phyloP scores from a whole-genome alignment of 2,329 filamentous ascomycete genomes.

The Diaporthe longicolla region DNA sequence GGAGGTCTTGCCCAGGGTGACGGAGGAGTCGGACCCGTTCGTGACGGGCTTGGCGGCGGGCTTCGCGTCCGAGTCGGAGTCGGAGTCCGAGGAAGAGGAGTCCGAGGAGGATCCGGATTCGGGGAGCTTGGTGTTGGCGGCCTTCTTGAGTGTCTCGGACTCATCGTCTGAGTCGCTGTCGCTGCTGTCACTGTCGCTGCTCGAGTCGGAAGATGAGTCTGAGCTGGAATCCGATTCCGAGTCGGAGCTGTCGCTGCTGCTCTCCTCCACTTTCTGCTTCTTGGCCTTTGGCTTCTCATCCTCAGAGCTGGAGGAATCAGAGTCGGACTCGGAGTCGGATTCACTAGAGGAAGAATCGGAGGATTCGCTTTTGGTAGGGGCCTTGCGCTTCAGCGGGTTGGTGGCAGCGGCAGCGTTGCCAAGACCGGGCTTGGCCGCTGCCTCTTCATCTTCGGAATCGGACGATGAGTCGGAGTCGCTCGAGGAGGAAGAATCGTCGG shows the following conservation, averaged over 20 bases:
- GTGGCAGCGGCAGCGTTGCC: slow-evolving; percentile 45
- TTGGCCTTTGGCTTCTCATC: slow-evolving; percentile 64
- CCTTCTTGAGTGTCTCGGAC: slow-evolving; percentile 44
- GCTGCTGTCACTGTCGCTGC: slow-evolving; percentile 47
- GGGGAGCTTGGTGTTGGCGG: slow-evolving; percentile 49
- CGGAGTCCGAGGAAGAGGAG: slow-evolving; percentile 60
- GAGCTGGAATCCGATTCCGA: slow-evolving; percentile 49
- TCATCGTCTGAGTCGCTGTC: slow-evolving; percentile 40
- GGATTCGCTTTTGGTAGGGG: slow-evolving; percentile 57
- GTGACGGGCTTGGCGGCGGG: slow-evolving; percentile 45
- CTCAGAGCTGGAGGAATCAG: slow-evolving; percentile 59
- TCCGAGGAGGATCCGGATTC: slow-evolving; percentile 54
- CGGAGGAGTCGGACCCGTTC: slow-evolving; percentile 56
- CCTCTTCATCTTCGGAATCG: slow-evolving; percentile 45
- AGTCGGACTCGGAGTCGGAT: slow-evolving; percentile 52
- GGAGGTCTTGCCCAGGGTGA: slow-evolving; percentile 67
- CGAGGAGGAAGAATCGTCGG: slow-evolving; percentile 33
- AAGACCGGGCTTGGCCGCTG: slow-evolving; percentile 45
- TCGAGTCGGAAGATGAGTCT: slow-evolving; percentile 56
- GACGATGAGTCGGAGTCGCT: slow-evolving; percentile 29
- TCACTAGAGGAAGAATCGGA: slow-evolving; percentile 51
- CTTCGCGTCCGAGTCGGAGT: slow-evolving; percentile 53
- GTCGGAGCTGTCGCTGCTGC: slow-evolving; percentile 45
- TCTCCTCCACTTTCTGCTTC: slow-evolving; percentile 62
- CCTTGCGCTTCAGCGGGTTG: slow-evolving; percentile 70